A percentile compares a stretch with the other conserved stretches of the same genome.
Conservation (phyloP, 352 stramenopile genomes). For the Globisporangium spiculum region DNA sequence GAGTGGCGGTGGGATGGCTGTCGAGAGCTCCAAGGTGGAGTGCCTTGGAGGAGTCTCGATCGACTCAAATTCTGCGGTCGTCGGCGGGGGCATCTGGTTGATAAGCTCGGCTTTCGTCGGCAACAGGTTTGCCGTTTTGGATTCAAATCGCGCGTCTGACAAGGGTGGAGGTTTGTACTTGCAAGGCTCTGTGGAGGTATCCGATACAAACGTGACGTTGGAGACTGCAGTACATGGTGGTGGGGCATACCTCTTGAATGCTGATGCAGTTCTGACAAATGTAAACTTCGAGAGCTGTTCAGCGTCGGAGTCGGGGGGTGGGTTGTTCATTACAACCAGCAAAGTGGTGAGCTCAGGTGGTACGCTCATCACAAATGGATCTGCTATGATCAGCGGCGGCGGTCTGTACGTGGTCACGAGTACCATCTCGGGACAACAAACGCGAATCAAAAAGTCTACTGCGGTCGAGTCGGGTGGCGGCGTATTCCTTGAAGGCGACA, state of each 20-base stretch:
- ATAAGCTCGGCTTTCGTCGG: slow-evolving; percentile 11
- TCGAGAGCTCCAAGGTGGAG: slow-evolving; percentile 12
- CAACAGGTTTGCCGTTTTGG: slow-evolving; percentile 3
- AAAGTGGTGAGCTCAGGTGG: neutral
- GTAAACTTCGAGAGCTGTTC: slow-evolving; percentile 6
- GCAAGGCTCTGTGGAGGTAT: neutral
- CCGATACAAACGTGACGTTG: neutral
- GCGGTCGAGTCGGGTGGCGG: slow-evolving; percentile 32
- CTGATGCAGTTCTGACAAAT: neutral
- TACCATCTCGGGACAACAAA: neutral
- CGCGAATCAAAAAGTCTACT: neutral
- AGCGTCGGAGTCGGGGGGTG: slow-evolving; percentile 16
- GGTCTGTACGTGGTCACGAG: slow-evolving; percentile 16
- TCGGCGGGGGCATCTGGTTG: slow-evolving; percentile 12
- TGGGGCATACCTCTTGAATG: slow-evolving; percentile 18
- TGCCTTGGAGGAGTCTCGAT: slow-evolving; percentile 4
- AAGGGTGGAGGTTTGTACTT: slow-evolving; percentile 16
- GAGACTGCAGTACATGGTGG: slow-evolving; percentile 15
- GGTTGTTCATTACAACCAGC: slow-evolving; percentile 10
- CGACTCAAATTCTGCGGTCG: slow-evolving; percentile 7
- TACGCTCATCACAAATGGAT: slow-evolving; percentile 5
- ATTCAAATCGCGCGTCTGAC: slow-evolving; percentile 8
- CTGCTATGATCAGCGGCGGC: slow-evolving; percentile 15
- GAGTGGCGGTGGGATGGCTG: slow-evolving; percentile 13
- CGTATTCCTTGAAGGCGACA: slow-evolving; percentile 19